Conservation (phyloP, 1,284 basidiomycete species). For the Rhodofomes roseus region DNA sequence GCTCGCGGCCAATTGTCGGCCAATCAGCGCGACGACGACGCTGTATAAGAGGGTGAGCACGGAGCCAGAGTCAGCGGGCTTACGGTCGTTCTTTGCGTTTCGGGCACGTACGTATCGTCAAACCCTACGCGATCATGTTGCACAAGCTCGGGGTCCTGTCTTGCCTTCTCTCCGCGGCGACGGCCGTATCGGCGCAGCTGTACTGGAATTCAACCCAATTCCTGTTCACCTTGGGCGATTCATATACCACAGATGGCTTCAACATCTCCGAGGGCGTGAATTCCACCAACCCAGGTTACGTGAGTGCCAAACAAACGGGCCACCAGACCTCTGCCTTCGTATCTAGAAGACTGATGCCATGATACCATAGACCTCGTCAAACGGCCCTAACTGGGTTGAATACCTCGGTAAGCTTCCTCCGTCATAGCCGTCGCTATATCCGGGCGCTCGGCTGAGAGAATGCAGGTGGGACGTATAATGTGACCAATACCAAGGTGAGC, state of each 20-base stretch:
- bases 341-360: constrained; percentile 9
- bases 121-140: neutral
- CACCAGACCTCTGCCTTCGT: constrained; percentile 3
- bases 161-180: constrained; percentile 14
- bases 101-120: neutral
- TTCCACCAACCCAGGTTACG: constrained; percentile 50
- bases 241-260: constrained; percentile 48
- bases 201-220: constrained; percentile 35
- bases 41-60: constrained; percentile 3
- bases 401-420: constrained; percentile 40
- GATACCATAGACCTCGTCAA: constrained; percentile 45
- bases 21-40: neutral
- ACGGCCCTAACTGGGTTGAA: constrained; percentile 63
- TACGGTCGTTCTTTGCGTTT: neutral
- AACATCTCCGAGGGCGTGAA: constrained; percentile 56
- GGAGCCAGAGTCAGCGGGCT: neutral
- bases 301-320: constrained; percentile 28
- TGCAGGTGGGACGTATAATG: constrained; percentile 46
- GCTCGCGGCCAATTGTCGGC: constrained; percentile 3
- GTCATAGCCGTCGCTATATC: constrained; percentile 3
- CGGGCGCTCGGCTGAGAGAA: constrained; percentile 6
- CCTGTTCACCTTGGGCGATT: constrained; percentile 58
- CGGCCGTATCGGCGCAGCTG: constrained; percentile 19
- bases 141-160: constrained; percentile 14
- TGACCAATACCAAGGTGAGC: constrained; percentile 47